These are phyloP conservation scores for Ogataea angusta DNA, from an alignment of 805 yeast genomes.

Conservation along the genomic window DNA sequence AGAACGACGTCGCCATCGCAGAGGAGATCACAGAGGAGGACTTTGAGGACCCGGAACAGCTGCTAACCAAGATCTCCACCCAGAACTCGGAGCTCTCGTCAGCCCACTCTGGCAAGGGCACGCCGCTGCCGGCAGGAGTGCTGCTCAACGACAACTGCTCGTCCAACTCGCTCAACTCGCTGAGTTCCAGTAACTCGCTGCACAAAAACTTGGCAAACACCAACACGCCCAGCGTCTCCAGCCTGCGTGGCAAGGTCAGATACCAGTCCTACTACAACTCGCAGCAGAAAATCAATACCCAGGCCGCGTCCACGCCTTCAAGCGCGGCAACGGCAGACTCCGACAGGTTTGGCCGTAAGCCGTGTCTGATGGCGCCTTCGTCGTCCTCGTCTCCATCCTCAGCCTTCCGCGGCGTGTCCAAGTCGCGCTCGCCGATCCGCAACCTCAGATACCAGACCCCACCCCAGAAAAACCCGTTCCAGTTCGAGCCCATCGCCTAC, in stretches of 20 bases:
- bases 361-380: constrained; percentile 11
- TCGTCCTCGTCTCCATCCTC: constrained; percentile 16
- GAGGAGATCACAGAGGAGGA: constrained; percentile 32
- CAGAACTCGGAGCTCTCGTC: constrained; percentile 23
- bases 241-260: constrained; percentile 29
- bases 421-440: constrained; percentile 29
- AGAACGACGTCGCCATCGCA: constrained; percentile 29
- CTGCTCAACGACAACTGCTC: constrained; percentile 25
- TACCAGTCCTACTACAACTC: constrained; percentile 32
- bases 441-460: constrained; percentile 13
- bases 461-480: constrained; percentile 29
- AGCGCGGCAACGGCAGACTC: constrained; percentile 10
- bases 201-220: constrained; percentile 16
- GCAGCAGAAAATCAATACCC: constrained; percentile 26
- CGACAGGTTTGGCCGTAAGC: constrained; percentile 10
- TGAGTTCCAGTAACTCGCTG: constrained; percentile 21
- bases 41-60: constrained; percentile 6
- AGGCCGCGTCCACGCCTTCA: constrained; percentile 19
- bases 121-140: constrained; percentile 18
- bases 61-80: constrained; percentile 14
- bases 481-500: constrained; percentile 31
- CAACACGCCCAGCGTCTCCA: constrained; percentile 25
- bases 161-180: constrained; percentile 26
- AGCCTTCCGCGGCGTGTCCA: constrained; percentile 13
- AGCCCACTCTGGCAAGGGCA: constrained; percentile 18